These are phyloP conservation scores for Dryas octopetala DNA, from an alignment of 306 rosid genomes.

Conservation along the genomic window DNA sequence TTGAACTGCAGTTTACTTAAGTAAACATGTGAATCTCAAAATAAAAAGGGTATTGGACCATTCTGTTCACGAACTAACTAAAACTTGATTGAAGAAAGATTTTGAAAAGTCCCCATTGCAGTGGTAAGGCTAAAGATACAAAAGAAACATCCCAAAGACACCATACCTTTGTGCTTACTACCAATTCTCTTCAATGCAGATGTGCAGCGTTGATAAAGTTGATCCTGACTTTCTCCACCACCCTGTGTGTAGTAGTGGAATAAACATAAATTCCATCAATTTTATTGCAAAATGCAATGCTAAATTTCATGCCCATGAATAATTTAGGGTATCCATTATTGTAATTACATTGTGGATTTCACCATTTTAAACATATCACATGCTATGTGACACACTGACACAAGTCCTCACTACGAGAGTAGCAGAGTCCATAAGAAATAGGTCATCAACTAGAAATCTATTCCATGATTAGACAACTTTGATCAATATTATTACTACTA, in stretches of 20 bases:
- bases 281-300: neutral
- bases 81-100: neutral
- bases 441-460: neutral
- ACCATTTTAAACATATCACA: neutral
- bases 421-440: neutral
- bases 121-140: neutral
- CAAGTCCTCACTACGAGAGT: neutral
- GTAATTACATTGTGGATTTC: neutral
- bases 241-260: conserved; percentile 48
- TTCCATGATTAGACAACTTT: conserved; percentile 8
- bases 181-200: conserved; percentile 64
- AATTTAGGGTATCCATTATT: neutral
- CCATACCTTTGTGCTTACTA: conserved; percentile 69
- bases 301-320: neutral
- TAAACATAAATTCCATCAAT: conserved; percentile 24
- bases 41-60: neutral
- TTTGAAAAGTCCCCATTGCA: neutral
- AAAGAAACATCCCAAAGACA: conserved; percentile 10
- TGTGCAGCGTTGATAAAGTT: conserved; percentile 70
- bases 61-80: neutral
- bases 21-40: neutral
- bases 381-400: neutral
- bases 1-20: neutral
- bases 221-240: conserved; percentile 90
- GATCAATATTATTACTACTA: neutral